phyloP scores from a whole-genome alignment of 2,329 filamentous ascomycete species.

The Aspergillus sp. region DNA sequence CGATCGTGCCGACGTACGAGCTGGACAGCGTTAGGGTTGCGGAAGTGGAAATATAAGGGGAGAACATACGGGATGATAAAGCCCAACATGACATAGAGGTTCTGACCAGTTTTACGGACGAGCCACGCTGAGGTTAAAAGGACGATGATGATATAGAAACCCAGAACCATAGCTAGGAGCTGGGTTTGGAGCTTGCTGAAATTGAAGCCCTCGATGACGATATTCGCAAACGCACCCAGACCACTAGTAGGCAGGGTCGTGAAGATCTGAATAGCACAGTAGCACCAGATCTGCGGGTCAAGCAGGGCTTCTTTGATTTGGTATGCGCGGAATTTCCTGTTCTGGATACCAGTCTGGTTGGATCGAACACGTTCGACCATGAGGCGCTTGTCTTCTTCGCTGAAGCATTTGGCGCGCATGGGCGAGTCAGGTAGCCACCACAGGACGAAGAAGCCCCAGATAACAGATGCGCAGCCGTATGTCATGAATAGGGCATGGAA shows the following conservation, averaged over 20 bases:
- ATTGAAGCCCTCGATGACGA: constrained; percentile 70
- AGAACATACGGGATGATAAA: constrained; percentile 64
- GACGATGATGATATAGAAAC: constrained; percentile 71
- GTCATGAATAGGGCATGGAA: constrained; percentile 70
- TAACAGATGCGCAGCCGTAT: constrained; percentile 63
- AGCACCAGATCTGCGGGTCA: constrained; percentile 68
- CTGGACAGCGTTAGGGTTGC: constrained; percentile 33
- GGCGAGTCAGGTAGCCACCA: constrained; percentile 68
- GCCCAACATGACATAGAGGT: constrained; percentile 63
- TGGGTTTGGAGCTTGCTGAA: constrained; percentile 69
- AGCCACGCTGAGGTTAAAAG: constrained; percentile 66
- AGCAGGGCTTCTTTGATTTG: constrained; percentile 58
- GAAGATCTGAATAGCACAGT: constrained; percentile 65
- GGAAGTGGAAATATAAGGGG: constrained; percentile 7
- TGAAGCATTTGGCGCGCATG: constrained; percentile 70
- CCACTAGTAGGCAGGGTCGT: constrained; percentile 73
- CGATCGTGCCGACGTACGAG: constrained; percentile 69
- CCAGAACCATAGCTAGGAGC: constrained; percentile 70
- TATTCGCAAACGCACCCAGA: constrained; percentile 70
- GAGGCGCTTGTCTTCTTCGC: constrained; percentile 63
- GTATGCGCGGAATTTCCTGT: constrained; percentile 53
- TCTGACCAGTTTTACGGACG: constrained; percentile 69
- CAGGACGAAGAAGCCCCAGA: constrained; percentile 65
- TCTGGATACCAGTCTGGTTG: constrained; percentile 64
- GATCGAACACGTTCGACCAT: constrained; percentile 61